Percentiles rank a stretch among this genome's conserved stretches.
Evolutionary conservation across 2,329 filamentous ascomycete genomes (phyloP).

Genomic region (Drechslera avenae): DNA sequence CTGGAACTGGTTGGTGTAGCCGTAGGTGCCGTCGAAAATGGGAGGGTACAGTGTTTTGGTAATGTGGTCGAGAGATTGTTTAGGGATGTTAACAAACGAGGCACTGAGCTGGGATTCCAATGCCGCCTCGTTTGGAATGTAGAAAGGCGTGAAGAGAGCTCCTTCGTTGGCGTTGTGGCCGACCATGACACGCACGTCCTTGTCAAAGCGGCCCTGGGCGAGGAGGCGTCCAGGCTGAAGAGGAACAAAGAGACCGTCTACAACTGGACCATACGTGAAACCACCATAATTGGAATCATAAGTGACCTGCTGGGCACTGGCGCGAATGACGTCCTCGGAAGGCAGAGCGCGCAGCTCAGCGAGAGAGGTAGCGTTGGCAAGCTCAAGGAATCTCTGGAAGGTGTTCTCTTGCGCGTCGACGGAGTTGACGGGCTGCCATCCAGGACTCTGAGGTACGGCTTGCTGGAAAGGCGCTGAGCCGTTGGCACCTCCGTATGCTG

Average conservation of each 20-base stretch:
- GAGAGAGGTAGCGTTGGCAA: slow-evolving; percentile 43
- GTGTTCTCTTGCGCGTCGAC: slow-evolving; percentile 35
- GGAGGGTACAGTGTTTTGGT: slow-evolving; percentile 56
- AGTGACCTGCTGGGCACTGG: slow-evolving; percentile 40
- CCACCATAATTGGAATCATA: slow-evolving; percentile 42
- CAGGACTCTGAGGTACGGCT: slow-evolving; percentile 49
- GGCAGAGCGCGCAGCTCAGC: slow-evolving; percentile 41
- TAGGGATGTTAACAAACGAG: slow-evolving; percentile 39
- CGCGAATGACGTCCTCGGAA: slow-evolving; percentile 39
- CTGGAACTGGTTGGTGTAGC: slow-evolving; percentile 53
- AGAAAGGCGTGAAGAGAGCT: slow-evolving; percentile 51
- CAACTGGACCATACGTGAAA: slow-evolving; percentile 42
- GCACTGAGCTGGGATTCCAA: slow-evolving; percentile 33
- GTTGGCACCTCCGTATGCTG: slow-evolving; percentile 46
- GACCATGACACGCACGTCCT: slow-evolving; percentile 42
- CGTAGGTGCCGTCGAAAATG: slow-evolving; percentile 53
- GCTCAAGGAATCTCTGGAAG: slow-evolving; percentile 38
- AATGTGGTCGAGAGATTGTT: slow-evolving; percentile 49
- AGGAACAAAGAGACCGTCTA: slow-evolving; percentile 44
- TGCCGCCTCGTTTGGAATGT: slow-evolving; percentile 39
- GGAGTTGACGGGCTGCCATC: slow-evolving; percentile 43
- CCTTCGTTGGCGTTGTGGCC: slow-evolving; percentile 55
- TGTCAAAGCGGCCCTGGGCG: slow-evolving; percentile 46
- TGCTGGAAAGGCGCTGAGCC: slow-evolving; percentile 49
- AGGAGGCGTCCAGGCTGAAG: slow-evolving; percentile 43